Base-by-base conservation (phyloP, 2,329 filamentous ascomycete species). In the Epichloe hybrida region DNA sequence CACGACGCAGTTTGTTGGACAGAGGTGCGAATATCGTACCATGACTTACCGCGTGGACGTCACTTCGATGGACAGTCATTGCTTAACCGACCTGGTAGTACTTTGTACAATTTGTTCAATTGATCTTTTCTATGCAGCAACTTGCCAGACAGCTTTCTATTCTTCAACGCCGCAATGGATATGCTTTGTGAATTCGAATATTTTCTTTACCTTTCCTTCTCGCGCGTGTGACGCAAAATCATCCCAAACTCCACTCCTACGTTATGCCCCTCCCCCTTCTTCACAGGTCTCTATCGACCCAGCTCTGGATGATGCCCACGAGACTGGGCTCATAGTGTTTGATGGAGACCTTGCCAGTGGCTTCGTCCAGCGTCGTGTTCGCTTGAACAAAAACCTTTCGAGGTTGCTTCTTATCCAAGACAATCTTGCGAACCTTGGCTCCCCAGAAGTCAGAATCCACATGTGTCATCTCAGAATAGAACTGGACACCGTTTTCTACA, bases 361-460 rank as follows among this genome's bases (percentile, higher is more conserved):
- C 70, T 64, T 80, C 76, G 54, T 84, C 80, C 40, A 93, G 63
- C 51, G 83, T 76, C 0, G 91, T 96, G 67, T 95, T 97, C 53
- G 88, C 88, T 72, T 96, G 90, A 50, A 96, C 88, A 70, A 95
- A 96, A 43, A 96, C 84, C 73, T 90, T 90, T 53, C 86, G 73
- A n/a, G 86, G 86, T 68, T 86, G 84, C 71, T 88, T 88, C 67
- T 87, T 86, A 59, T 76, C 73, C 41, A 91, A 68, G 23, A 91
- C 86, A 53, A 86, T 77, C 45, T 85, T 80, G 51, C 91, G 77
- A 27, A 96, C 80, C 69, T 84, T 84, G 56, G 79, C 81, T 50
- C 84, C 88, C 79, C 88, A 96, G 72, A 87, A 96, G 39, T 87
- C 83, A 49, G 81, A 69, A 52, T 86, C 86, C 21, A 96, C 90